Percentiles rank a stretch among this genome's conserved stretches.
Conservation (phyloP, 352 stramenopile genomes). For the Lagenidium sp. region DNA sequence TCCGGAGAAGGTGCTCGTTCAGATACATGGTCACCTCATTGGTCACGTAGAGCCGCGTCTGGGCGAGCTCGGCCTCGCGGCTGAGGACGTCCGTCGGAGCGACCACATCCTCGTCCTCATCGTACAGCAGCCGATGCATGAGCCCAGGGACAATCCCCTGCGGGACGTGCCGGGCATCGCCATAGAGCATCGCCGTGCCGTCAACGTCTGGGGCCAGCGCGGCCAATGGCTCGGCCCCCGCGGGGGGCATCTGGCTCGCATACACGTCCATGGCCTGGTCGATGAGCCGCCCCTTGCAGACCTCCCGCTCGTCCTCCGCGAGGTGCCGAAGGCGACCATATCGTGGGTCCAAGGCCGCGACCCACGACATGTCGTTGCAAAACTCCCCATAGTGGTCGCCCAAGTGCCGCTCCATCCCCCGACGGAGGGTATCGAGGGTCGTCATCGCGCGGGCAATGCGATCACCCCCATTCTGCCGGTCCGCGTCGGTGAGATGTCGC, state of each 20-base stretch:
- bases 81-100: constrained; percentile 12
- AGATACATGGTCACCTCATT: constrained; percentile 34
- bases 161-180: constrained; percentile 2
- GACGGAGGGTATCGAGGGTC: constrained; percentile 8
- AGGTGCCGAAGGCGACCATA: constrained; percentile 36
- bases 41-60: constrained; percentile 20
- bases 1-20: constrained; percentile 31
- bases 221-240: constrained; percentile 9
- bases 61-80: constrained; percentile 27
- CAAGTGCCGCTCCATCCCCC: constrained; percentile 4
- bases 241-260: constrained; percentile 14
- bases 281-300: constrained; percentile 9
- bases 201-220: constrained; percentile 18
- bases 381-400: constrained; percentile 6
- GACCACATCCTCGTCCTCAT: constrained; percentile 34
- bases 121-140: constrained; percentile 42
- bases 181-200: constrained; percentile 19
- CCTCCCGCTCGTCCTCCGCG: constrained; percentile 23
- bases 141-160: constrained; percentile 16
- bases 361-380: constrained; percentile 22
- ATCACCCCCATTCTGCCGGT: not conserved
- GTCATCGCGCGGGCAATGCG: not conserved
- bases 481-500: constrained; percentile 1
- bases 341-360: constrained; percentile 30
- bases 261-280: constrained; percentile 15